Base-by-base conservation (phyloP, 345 rosid species). In the Laguncularia racemosa region DNA sequence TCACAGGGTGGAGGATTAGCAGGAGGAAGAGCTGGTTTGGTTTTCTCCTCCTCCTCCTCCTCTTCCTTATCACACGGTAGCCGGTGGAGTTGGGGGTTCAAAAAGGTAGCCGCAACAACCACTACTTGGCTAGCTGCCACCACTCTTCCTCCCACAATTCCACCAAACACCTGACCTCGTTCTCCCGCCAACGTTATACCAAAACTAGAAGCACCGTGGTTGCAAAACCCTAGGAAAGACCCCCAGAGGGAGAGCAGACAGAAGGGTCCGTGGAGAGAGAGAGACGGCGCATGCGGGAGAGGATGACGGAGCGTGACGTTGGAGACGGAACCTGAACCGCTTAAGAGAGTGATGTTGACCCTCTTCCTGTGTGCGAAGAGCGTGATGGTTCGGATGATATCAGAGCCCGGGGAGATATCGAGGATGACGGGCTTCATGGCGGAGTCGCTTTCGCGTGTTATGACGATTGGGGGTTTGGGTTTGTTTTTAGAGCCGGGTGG, bases 401-500 rank as follows among this genome's bases (percentile, higher is more conserved):
- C 78, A n/a, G 68, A 66, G 1, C 86, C 90, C 12, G 78, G 52
- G 53, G 84, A 52, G 72, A 84, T 71, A 65, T 84, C 75, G 52
- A 84, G 81, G 52, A 79, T 16, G 14, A 55, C 66, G 0, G 86
- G 78, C 45, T 71, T 79, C 75, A 81, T 63, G 50, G 75, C 47
- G 13, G 81, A 47, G 40, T 71, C 71, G 21, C 48, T 20, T 55
- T 77, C 72, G 18, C 60, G 47, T 38, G 73, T 65, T 23, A 81
- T 49, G 20, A 77, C 56, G 23, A 75, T n/a, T 18, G 90, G 83
- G 0, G 79, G 75, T 45, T 81, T 81, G 10, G 86, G 79, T 55
- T 72, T 84, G 78, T 84, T 84, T 64, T 80, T 80, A 16, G 86
- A 80, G 2, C 86, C 86, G 0, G 74, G 83, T 0, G 89, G 89